phyloP scores from a whole-genome alignment of 169 alveolate genomes.

The Plasmodium reichenowi region DNA sequence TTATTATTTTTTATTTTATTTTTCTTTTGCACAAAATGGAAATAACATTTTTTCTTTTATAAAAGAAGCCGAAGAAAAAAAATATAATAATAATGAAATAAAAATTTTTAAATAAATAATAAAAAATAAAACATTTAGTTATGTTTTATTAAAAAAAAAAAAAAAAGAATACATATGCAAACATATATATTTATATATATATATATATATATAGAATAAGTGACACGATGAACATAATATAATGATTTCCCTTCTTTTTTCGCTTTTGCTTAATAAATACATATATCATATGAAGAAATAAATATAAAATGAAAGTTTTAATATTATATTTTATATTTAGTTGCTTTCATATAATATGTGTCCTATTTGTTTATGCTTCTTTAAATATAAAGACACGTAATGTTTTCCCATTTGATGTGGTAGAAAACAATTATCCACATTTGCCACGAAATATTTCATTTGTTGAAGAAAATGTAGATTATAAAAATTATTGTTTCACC shows the following conservation, averaged over 20 bases:
- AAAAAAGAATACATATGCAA: too few relatives aligned
- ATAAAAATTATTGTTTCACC: background rate
- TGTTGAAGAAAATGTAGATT: slow-evolving; percentile 15
- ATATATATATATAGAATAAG: too few relatives aligned
- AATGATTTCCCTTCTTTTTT: background rate
- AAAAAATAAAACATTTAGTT: too few relatives aligned
- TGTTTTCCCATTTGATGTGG: slow-evolving; percentile 15
- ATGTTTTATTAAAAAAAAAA: too few relatives aligned
- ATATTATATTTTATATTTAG: slow-evolving; percentile 9
- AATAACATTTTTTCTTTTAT: background rate
- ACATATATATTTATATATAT: too few relatives aligned
- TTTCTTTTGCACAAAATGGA: background rate
- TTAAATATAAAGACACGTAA: slow-evolving; percentile 5
- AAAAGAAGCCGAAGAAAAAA: too few relatives aligned
- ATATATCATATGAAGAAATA: background rate
- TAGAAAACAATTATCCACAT: slow-evolving; percentile 4
- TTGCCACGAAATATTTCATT: slow-evolving; percentile 1
- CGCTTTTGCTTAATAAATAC: background rate
- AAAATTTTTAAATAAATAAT: too few relatives aligned
- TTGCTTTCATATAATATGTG: slow-evolving; percentile 10
- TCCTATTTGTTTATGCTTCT: slow-evolving; percentile 15
- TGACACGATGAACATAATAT: slow-evolving; percentile 5
- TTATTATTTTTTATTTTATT: background rate
- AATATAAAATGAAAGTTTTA: slow-evolving; percentile 29
- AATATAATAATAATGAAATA: too few relatives aligned